A percentile compares a stretch with the other conserved stretches of the same genome.
Evolutionary conservation across 495 filamentous ascomycete species (phyloP).

Genomic region (Aspergillus sparsus): DNA sequence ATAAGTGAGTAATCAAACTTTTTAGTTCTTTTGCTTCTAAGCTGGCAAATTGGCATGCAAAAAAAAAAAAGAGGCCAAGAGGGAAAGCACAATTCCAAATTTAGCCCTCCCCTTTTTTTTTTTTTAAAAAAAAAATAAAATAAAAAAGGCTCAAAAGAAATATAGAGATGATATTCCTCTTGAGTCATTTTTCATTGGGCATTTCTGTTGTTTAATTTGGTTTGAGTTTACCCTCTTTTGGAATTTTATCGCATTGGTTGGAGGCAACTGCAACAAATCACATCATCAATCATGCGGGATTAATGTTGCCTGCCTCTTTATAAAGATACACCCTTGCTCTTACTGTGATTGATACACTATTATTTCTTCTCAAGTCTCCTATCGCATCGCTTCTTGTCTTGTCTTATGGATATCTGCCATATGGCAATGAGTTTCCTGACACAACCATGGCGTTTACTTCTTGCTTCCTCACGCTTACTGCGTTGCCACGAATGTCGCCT

Average conservation of each 20-base stretch:
- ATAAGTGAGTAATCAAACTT: slow-evolving; percentile 43
- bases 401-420: neutral
- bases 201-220: neutral
- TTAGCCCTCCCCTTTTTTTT: neutral
- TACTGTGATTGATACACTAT: neutral
- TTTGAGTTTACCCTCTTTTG: slow-evolving; percentile 12
- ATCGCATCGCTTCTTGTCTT: neutral
- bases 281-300: slow-evolving; percentile 6
- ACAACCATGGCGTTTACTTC: slow-evolving; percentile 12
- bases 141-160: too few relatives aligned
- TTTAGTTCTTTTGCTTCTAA: slow-evolving; percentile 1
- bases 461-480: slow-evolving; percentile 2
- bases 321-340: slow-evolving; percentile 1
- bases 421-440: neutral
- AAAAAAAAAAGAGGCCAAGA: neutral
- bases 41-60: slow-evolving; percentile 4
- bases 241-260: slow-evolving; percentile 12
- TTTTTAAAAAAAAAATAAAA: too few relatives aligned
- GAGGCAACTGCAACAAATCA: slow-evolving; percentile 8
- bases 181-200: neutral
- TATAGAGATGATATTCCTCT: too few relatives aligned
- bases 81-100: neutral
- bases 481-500: neutral
- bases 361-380: neutral
- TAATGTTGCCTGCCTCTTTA: slow-evolving; percentile 12